Conservation (phyloP, 2,329 filamentous ascomycete genomes). For the Colletotrichum liaoningense region DNA sequence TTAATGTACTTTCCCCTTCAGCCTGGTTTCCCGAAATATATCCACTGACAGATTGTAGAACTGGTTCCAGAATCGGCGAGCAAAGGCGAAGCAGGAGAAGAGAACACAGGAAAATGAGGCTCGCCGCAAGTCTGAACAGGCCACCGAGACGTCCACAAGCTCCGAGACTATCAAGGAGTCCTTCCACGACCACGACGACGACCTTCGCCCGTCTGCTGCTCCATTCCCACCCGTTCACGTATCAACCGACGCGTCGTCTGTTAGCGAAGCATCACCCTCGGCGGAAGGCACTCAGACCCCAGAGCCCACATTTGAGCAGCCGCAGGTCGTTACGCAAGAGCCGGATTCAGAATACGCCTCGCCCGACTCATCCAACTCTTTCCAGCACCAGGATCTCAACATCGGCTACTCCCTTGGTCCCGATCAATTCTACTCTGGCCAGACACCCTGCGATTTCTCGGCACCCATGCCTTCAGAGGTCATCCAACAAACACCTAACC, state of each 20-base stretch:
- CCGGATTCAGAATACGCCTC: slow-evolving; percentile 33
- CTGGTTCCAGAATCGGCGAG: slow-evolving; percentile 76
- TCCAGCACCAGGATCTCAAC: slow-evolving; percentile 16
- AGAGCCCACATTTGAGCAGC: not conserved
- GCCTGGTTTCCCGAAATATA: not conserved
- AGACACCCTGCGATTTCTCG: slow-evolving; percentile 33
- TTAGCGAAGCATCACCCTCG: slow-evolving; percentile 8
- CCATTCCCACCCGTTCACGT: slow-evolving; percentile 35
- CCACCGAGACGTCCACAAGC: slow-evolving; percentile 47
- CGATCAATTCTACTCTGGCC: slow-evolving; percentile 24
- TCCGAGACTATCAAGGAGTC: slow-evolving; percentile 49
- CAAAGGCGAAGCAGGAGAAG: slow-evolving; percentile 73
- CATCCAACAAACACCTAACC: slow-evolving; percentile 14
- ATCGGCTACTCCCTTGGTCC: slow-evolving; percentile 24
- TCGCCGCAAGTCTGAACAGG: slow-evolving; percentile 44
- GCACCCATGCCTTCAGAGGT: slow-evolving; percentile 18
- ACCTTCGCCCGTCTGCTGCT: slow-evolving; percentile 54
- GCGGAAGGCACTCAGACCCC: slow-evolving; percentile 11
- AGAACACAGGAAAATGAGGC: slow-evolving; percentile 64
- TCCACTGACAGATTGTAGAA: slow-evolving; percentile 60
- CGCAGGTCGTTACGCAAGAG: not conserved
- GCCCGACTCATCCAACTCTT: slow-evolving; percentile 24
- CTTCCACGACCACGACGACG: slow-evolving; percentile 46
- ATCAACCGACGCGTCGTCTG: not conserved
- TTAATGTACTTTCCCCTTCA: slow-evolving; percentile 61